phyloP scores from a whole-genome alignment of 441 rosid genomes.

The Cnidoscolus chayamansa region DNA sequence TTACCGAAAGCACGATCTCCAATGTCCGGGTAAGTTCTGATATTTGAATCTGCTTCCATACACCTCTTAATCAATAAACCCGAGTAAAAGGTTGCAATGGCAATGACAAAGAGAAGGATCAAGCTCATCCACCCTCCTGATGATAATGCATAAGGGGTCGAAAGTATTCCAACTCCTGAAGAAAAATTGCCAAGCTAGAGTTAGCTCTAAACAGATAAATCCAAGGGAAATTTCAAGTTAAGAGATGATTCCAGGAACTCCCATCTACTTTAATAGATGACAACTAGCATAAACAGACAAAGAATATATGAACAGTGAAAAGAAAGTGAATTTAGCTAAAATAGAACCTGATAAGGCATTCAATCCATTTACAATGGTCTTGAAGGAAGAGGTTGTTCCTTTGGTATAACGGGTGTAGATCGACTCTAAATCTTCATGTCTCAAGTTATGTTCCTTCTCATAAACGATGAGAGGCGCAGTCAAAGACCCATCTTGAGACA shows the following conservation, averaged over 20 bases:
- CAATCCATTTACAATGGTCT: slow-evolving; percentile 70
- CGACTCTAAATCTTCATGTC: slow-evolving; percentile 29
- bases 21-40: slow-evolving; percentile 78
- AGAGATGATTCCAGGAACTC: not conserved
- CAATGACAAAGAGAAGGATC: slow-evolving; percentile 50
- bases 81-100: slow-evolving; percentile 59
- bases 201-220: not conserved
- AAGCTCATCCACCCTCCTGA: slow-evolving; percentile 92
- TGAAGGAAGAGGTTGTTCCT: slow-evolving; percentile 51
- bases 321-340: not conserved
- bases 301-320: not conserved
- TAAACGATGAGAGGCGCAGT: slow-evolving; percentile 34
- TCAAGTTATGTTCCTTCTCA: slow-evolving; percentile 18
- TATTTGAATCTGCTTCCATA: slow-evolving; percentile 62
- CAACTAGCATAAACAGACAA: not conserved
- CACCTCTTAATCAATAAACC: slow-evolving; percentile 69
- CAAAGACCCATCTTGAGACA: slow-evolving; percentile 18
- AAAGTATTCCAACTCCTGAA: slow-evolving; percentile 84
- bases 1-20: slow-evolving; percentile 79
- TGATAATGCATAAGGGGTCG: slow-evolving; percentile 76
- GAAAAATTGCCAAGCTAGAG: not conserved
- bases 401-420: slow-evolving; percentile 7
- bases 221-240: not conserved
- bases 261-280: not conserved
- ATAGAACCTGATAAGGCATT: slow-evolving; percentile 78